Evolutionary conservation across 2,329 filamentous ascomycete genomes (phyloP).

Genomic region (Pestalotiopsis sp.): DNA sequence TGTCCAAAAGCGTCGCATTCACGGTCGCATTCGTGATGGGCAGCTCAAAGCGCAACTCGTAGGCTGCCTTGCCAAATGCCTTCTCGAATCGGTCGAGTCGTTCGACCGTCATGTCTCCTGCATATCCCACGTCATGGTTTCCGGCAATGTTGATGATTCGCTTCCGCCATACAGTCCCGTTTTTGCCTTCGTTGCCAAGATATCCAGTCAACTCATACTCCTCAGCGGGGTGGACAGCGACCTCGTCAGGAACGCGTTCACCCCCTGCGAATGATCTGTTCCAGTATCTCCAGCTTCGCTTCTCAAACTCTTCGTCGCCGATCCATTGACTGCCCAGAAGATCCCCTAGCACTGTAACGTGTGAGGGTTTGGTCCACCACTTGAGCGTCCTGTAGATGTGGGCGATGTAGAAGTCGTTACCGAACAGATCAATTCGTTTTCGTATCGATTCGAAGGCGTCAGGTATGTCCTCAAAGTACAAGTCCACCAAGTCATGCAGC

Average conservation of each 20-base stretch:
- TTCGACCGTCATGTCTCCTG: conserved; percentile 80
- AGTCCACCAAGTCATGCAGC: conserved; percentile 61
- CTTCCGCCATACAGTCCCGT: conserved; percentile 64
- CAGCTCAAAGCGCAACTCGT: conserved; percentile 77
- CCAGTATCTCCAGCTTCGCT: conserved; percentile 78
- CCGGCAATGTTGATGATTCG: conserved; percentile 88
- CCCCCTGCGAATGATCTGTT: conserved; percentile 72
- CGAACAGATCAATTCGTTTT: conserved; percentile 85
- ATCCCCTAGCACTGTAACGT: conserved; percentile 87
- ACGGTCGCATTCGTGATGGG: conserved; percentile 42
- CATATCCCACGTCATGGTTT: conserved; percentile 97
- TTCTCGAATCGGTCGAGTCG: conserved; percentile 81
- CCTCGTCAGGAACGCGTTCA: conserved; percentile 61
- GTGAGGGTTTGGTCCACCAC: conserved; percentile 85
- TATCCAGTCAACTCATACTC: conserved; percentile 54
- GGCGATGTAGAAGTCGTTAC: conserved; percentile 92
- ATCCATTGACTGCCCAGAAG: conserved; percentile 96
- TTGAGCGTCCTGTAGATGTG: conserved; percentile 85
- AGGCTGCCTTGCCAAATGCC: conserved; percentile 86
- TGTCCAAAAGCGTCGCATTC: conserved; percentile 43
- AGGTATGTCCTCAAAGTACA: conserved; percentile 69
- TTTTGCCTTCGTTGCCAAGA: conserved; percentile 46
- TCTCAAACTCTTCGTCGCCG: conserved; percentile 77
- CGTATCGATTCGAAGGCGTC: conserved; percentile 66
- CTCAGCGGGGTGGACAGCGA: conserved; percentile 48